These are phyloP conservation scores for Cladosporium austrohemisphaericum DNA, from an alignment of 2,329 filamentous ascomycete species.

Conservation along the genomic window DNA sequence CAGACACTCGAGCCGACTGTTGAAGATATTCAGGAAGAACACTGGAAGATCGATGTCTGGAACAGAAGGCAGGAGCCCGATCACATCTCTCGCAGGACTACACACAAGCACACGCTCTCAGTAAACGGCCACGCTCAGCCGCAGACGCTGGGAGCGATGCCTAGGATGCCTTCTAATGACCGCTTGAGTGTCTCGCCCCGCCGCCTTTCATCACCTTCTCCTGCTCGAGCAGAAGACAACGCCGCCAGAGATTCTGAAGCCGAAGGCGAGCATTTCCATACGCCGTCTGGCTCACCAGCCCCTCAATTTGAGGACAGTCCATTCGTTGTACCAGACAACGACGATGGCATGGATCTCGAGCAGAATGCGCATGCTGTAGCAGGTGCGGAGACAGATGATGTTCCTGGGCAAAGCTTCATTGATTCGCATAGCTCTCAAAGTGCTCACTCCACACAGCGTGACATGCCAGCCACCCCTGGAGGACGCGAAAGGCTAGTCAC, in stretches of 20 bases:
- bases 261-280: slow-evolving; percentile 21
- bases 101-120: not conserved
- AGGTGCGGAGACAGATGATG: not conserved
- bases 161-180: slow-evolving; percentile 17
- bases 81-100: slow-evolving; percentile 11
- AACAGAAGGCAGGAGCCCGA: slow-evolving; percentile 27
- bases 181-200: slow-evolving; percentile 26
- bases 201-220: not conserved
- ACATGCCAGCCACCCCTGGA: not conserved
- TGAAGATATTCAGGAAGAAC: slow-evolving; percentile 54
- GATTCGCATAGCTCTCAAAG: too few species aligned
- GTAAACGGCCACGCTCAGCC: not conserved
- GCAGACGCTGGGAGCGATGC: not conserved
- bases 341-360: slow-evolving; percentile 1
- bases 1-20: slow-evolving; percentile 62
- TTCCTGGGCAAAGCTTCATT: too few species aligned
- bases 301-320: not conserved
- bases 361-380: not conserved
- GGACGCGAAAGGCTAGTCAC: not conserved
- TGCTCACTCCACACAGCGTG: too few species aligned
- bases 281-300: slow-evolving; percentile 10
- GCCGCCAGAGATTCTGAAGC: not conserved
- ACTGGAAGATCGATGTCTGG: slow-evolving; percentile 46
- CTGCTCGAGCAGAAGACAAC: not conserved
- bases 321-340: slow-evolving; percentile 1